Percentiles rank a stretch among this genome's conserved stretches.
phyloP scores from a whole-genome alignment of 371 early-diverging fungal genomes.

The Apophysomyces ossiformis region DNA sequence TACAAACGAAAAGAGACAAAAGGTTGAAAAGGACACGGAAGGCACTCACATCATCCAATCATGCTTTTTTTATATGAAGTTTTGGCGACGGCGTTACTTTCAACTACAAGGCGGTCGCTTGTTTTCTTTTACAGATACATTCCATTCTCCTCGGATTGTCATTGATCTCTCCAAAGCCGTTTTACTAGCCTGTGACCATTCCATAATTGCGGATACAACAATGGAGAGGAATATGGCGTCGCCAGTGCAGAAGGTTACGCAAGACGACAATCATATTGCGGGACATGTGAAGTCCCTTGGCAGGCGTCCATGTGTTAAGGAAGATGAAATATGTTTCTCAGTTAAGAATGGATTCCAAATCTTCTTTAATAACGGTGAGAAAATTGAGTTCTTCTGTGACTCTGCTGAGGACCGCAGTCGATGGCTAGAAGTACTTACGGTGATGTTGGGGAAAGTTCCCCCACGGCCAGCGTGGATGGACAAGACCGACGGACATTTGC shows the following conservation, averaged over 20 bases:
- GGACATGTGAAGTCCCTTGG: background rate
- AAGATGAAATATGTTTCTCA: constrained; percentile 16
- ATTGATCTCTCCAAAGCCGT: constrained; percentile 36
- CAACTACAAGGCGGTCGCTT: constrained; percentile 28
- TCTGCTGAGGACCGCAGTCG: constrained; percentile 25
- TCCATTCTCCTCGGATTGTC: constrained; percentile 18
- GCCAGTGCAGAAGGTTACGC: background rate
- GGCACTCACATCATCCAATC: background rate
- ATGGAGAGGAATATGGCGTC: background rate
- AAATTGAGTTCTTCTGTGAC: constrained; percentile 40
- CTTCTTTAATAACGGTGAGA: constrained; percentile 31
- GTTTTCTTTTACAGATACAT: constrained; percentile 26
- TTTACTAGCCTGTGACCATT: constrained; percentile 22
- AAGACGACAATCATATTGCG: background rate
- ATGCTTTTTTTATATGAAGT: constrained; percentile 13
- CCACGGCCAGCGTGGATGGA: constrained; percentile 29
- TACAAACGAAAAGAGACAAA: background rate
- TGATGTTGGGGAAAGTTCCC: constrained; percentile 23
- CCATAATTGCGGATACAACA: constrained; percentile 9
- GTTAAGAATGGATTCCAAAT: constrained; percentile 37
- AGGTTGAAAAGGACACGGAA: background rate
- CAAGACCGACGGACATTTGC: constrained; percentile 10
- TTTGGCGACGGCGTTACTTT: constrained; percentile 35
- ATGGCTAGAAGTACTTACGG: constrained; percentile 35
- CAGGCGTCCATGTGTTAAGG: constrained; percentile 5